Percentiles rank a stretch among this genome's conserved stretches.
Evolutionary conservation across 352 stramenopile species (phyloP).

Genomic region (Pythium brachiatum): DNA sequence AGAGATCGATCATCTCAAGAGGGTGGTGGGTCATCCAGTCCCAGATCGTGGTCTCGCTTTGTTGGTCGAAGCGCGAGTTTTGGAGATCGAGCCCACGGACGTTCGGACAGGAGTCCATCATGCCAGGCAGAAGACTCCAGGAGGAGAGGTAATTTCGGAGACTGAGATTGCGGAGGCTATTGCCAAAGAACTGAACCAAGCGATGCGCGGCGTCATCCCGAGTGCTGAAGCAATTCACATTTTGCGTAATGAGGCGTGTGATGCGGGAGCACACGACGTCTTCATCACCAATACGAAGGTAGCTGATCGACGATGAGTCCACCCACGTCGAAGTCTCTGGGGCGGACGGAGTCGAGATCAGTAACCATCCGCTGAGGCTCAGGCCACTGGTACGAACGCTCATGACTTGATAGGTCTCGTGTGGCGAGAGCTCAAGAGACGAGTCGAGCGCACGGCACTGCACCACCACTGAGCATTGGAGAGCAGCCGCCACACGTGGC

Average conservation of each 20-base stretch:
- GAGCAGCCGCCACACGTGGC: neutral
- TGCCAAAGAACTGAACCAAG: no score
- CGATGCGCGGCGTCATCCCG: no score
- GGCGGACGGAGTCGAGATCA: neutral
- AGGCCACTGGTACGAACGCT: neutral
- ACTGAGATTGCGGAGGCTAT: no score
- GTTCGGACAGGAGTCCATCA: no score
- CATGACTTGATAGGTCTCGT: neutral
- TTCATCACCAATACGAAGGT: neutral
- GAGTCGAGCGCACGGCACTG: neutral
- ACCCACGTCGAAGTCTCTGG: neutral
- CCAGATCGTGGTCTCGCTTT: no score
- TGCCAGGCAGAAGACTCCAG: no score
- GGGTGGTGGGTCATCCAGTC: no score
- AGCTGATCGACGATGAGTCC: neutral
- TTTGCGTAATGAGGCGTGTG: neutral
- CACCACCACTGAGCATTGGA: neutral
- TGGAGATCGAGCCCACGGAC: no score
- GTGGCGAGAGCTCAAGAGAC: neutral
- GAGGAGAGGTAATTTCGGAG: no score
- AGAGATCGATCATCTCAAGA: no score
- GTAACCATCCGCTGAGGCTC: neutral
- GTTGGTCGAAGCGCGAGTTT: no score
- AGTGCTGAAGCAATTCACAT: no score
- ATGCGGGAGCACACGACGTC: neutral